Base-by-base conservation (phyloP, 129 eudicot genomes). In the Helianthus annuus region DNA sequence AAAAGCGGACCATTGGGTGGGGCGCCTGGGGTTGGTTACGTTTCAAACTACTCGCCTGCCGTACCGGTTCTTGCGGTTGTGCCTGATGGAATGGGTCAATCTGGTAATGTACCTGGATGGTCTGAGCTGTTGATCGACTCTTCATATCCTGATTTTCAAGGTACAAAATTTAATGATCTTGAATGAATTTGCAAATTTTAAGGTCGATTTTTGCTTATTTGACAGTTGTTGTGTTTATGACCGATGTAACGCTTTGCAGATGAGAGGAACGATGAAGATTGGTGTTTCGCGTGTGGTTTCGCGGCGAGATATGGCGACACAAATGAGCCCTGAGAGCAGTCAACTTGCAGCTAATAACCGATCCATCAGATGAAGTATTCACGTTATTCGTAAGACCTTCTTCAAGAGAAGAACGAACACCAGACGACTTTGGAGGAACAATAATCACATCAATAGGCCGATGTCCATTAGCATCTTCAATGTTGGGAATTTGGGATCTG, bases 291-390 rank as follows among this genome's bases (percentile, higher is more conserved):
- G 86, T 40, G 91, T 68, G 24, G 84, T 84, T 66, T 87, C 88
- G 14, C 70, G 92, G 2, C 81, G 93, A 46, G 98, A 93, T 66
- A 90, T 90, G 95, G 97, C 98, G 36, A 93, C 98, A 27, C 97
- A 93, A 59, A 93, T 93, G 98, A 90, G 91, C 68, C 89, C 93
- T 3, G 83, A 48, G 13, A 79, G 87, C 52, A 86, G 90, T 19
- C 22, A 19, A 19, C 22, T 19, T 19, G 22, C 22, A 19, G 22
- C 22, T 19, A 19, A 19, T 19, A 19, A 19, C 22, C 22, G 22
- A 19, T 19, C 22, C 22, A 19, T 19, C 22, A 19, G 22, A 19
- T 19, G 22, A 19, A 19, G 22, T 19, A 19, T 19, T 19, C 22
- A 19, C 22, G 22, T 19, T 19, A 19, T 19, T 19, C 22, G 22